These are phyloP conservation scores for Coemansia sp. DNA, from an alignment of 192 early-diverging fungal species.

Conservation along the genomic window DNA sequence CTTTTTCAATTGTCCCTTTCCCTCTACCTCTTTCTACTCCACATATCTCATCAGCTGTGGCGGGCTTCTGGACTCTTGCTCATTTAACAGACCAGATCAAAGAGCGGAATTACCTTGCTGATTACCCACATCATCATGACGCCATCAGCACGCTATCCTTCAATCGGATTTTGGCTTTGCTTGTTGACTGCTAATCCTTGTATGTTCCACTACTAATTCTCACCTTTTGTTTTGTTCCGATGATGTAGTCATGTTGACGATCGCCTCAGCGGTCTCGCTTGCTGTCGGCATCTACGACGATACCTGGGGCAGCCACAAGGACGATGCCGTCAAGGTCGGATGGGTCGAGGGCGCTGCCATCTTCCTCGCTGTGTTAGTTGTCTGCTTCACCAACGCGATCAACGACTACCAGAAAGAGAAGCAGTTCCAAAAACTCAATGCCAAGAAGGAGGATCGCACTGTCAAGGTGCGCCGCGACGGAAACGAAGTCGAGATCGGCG, in stretches of 20 bases:
- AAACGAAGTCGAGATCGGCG: constrained; percentile 66
- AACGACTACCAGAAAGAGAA: constrained; percentile 90
- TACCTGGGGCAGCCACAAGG: constrained; percentile 57
- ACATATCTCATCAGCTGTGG: too few species aligned
- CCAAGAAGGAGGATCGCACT: constrained; percentile 78
- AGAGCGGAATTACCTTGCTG: too few species aligned
- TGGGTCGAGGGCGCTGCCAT: constrained; percentile 86
- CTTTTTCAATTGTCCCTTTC: too few species aligned
- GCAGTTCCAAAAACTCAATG: constrained; percentile 84
- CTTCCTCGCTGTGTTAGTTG: constrained; percentile 77
- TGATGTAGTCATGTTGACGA: constrained; percentile 73
- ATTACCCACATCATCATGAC: too few species aligned
- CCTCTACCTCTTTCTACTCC: too few species aligned
- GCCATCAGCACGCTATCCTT: too few species aligned
- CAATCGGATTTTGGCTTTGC: too few species aligned
- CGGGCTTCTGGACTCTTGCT: too few species aligned
- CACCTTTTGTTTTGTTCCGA: not conserved
- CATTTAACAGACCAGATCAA: too few species aligned
- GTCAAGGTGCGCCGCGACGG: constrained; percentile 79
- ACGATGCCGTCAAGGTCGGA: constrained; percentile 71
- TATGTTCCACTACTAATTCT: not conserved
- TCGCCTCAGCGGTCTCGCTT: constrained; percentile 81
- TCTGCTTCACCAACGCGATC: constrained; percentile 85
- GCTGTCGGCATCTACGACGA: constrained; percentile 86
- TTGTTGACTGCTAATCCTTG: not conserved